phyloP scores from a whole-genome alignment of 371 early-diverging fungal genomes.

The Rhizomucor miehei region DNA sequence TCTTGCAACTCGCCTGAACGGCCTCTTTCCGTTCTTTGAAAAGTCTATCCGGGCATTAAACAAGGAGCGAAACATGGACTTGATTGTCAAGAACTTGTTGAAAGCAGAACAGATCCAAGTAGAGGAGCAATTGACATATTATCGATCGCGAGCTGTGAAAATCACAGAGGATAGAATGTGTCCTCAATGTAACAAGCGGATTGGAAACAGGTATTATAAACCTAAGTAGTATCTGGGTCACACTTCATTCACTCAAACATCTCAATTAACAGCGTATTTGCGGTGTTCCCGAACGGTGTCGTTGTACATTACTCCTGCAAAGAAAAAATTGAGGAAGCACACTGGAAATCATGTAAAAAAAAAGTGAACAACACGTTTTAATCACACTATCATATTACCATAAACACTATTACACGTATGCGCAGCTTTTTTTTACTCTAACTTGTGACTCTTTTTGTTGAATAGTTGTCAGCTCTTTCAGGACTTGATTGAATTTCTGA shows the following conservation, averaged over 20 bases:
- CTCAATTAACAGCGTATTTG: slow-evolving; percentile 59
- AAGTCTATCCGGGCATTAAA: slow-evolving; percentile 68
- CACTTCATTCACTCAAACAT: background rate
- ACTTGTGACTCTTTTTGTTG: background rate
- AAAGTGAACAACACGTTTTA: too few relatives aligned
- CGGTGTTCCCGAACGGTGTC: slow-evolving; percentile 69
- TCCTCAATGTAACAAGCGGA: slow-evolving; percentile 75
- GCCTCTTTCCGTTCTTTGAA: slow-evolving; percentile 65
- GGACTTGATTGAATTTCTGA: slow-evolving; percentile 26
- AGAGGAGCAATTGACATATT: slow-evolving; percentile 66
- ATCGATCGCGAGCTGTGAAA: slow-evolving; percentile 64
- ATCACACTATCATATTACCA: too few relatives aligned
- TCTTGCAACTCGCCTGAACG: slow-evolving; percentile 43
- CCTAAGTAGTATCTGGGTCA: background rate
- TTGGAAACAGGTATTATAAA: slow-evolving; percentile 64
- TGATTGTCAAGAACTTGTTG: slow-evolving; percentile 67
- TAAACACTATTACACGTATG: background rate
- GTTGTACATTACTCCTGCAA: slow-evolving; percentile 81
- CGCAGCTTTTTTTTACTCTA: slow-evolving; percentile 1
- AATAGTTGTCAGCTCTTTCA: background rate
- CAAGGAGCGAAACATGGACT: slow-evolving; percentile 59
- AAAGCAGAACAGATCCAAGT: slow-evolving; percentile 72
- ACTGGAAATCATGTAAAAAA: slow-evolving; percentile 47
- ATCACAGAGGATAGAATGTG: slow-evolving; percentile 82
- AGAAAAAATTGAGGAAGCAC: slow-evolving; percentile 56